Conservation (phyloP, 768 basidiomycete genomes). For the Suillus spraguei region DNA sequence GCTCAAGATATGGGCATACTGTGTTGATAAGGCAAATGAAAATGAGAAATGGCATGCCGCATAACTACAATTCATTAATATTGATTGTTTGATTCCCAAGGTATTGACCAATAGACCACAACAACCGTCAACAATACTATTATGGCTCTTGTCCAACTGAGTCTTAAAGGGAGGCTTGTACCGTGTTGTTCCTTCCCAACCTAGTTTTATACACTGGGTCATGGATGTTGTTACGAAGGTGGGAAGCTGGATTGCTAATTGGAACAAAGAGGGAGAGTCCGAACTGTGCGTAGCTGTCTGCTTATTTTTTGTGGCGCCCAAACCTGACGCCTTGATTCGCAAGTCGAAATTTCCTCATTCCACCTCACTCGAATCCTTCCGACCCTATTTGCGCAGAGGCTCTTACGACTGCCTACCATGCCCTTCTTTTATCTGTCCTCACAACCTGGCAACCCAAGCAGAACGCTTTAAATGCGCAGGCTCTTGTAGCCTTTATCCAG, state of each 20-base stretch:
- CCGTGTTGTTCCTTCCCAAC: conserved; percentile 20
- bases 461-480: conserved; percentile 44
- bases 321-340: conserved; percentile 19
- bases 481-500: conserved; percentile 65
- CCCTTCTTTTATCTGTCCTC: conserved; percentile 62
- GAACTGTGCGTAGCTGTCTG: conserved; percentile 52
- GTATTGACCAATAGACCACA: conserved; percentile 26
- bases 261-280: conserved; percentile 61
- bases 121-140: conserved; percentile 26
- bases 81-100: conserved; percentile 3
- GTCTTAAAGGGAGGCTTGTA: conserved; percentile 10
- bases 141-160: conserved; percentile 21
- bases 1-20: not conserved
- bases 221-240: conserved; percentile 68
- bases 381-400: conserved; percentile 55
- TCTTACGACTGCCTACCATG: conserved; percentile 69
- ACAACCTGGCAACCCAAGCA: conserved; percentile 54
- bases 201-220: conserved; percentile 17
- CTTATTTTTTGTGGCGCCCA: conserved; percentile 20
- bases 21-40: not conserved
- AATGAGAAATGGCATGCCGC: not conserved
- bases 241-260: conserved; percentile 49
- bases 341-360: conserved; percentile 64
- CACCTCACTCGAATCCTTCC: conserved; percentile 60
- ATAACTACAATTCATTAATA: not conserved